Evolutionary conservation across 257 asterid genomes (phyloP), one percentile per base, ranked within the genome.

Genomic region (Verbascum thapsus): DNA sequence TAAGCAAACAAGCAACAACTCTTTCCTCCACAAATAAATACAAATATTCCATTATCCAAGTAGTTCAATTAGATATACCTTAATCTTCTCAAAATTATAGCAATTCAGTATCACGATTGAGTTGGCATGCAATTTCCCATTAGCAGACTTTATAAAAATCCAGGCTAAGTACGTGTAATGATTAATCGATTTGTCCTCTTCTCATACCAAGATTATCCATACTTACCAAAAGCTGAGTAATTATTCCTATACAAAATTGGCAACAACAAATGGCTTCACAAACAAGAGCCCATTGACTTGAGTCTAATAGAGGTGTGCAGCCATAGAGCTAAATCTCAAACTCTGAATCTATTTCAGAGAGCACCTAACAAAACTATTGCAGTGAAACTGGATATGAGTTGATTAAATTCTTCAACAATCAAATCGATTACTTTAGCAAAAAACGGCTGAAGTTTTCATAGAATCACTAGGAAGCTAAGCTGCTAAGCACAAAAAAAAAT

Each of bases 241-340:
- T 34, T 23, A 61, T 32, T 30, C 32, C 39, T 50, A 55, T 30
- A 55, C 13, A 55, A 30, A 44, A 44, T n/a, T 3, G 5, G 10
- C 32, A 44, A 26, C 47, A 20, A 32, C 34, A 54, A 26, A 67
- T 43, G 47, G 3, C 12, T 66, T 35, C 22, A 56, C 12, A 45
- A 42, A 44, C 57, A 34, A 45, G 10, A 48, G 37, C 30, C 23
- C 44, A 10, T 19, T 54, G 35, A 13, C 30, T 44, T 61, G 16
- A 66, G 62, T 64, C 61, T 64, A 34, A 60, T 26, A 3, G 38
- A 50, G 20, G 35, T 6, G 13, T 53, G 40, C 50, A 23, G 15
- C 44, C 34, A 15, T 23, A 30, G 12, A 34, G 35, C 61, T 34
- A 56, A 64, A 55, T 50, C 45, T 34, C 34, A 26, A 50, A 38